phyloP scores from a whole-genome alignment of 495 filamentous ascomycete genomes.

The Hypoxylon fragiforme region DNA sequence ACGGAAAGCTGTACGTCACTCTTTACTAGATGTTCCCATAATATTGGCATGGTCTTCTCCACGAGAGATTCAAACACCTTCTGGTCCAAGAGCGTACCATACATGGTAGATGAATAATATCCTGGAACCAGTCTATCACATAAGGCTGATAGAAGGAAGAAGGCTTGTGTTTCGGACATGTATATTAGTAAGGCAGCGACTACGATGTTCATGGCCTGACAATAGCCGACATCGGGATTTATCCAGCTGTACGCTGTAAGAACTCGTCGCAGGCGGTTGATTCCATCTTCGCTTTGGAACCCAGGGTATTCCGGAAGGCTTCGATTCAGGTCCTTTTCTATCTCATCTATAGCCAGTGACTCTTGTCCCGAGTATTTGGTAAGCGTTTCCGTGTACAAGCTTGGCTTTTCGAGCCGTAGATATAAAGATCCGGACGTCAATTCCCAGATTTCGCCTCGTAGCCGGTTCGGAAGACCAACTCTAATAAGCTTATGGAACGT shows the following conservation, averaged over 20 bases:
- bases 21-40: slow-evolving; percentile 96
- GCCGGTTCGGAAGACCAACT: slow-evolving; percentile 89
- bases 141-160: slow-evolving; percentile 87
- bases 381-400: slow-evolving; percentile 79
- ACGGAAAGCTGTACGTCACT: slow-evolving; percentile 98
- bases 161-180: slow-evolving; percentile 95
- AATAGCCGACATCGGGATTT: slow-evolving; percentile 93
- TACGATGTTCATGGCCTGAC: slow-evolving; percentile 99
- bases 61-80: slow-evolving; percentile 96
- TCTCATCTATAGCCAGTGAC: slow-evolving; percentile 95
- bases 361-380: slow-evolving; percentile 77
- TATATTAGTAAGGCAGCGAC: slow-evolving; percentile 96
- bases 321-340: slow-evolving; percentile 96
- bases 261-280: slow-evolving; percentile 83
- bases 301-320: slow-evolving; percentile 96
- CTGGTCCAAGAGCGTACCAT: slow-evolving; percentile 94
- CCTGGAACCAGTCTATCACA: slow-evolving; percentile 93
- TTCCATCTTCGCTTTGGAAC: slow-evolving; percentile 95
- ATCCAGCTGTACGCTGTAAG: slow-evolving; percentile 97
- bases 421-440: slow-evolving; percentile 88
- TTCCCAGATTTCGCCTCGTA: slow-evolving; percentile 96
- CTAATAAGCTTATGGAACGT: slow-evolving; percentile 97
- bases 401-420: slow-evolving; percentile 81
- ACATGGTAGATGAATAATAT: slow-evolving; percentile 99
- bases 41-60: slow-evolving; percentile 96